These are phyloP conservation scores for Diaporthe helianthi DNA, from an alignment of 2,329 filamentous ascomycete species.

Conservation along the genomic window DNA sequence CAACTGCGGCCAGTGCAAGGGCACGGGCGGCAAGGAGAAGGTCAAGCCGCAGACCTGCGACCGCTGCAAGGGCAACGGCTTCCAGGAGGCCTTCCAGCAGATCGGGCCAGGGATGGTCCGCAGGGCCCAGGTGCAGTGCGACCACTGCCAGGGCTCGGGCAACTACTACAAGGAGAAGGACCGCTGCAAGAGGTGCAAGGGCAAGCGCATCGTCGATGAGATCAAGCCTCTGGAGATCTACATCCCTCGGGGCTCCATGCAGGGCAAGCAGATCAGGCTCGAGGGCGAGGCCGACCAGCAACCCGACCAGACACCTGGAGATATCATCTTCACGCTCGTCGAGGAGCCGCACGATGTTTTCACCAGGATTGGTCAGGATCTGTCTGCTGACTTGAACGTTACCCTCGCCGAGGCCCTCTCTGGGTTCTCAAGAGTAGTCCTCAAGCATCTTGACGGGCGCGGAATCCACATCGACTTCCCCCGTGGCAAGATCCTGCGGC, in stretches of 20 bases:
- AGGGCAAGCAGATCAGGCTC: constrained; percentile 88
- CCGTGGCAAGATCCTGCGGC: constrained; percentile 81
- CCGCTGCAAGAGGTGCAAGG: constrained; percentile 98
- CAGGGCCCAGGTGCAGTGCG: constrained; percentile 79
- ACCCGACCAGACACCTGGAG: constrained; percentile 87
- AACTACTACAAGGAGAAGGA: constrained; percentile 94
- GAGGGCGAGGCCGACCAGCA: constrained; percentile 94
- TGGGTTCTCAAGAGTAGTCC: constrained; percentile 87
- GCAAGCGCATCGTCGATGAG: constrained; percentile 82
- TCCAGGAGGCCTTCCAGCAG: constrained; percentile 78
- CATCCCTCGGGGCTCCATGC: constrained; percentile 84
- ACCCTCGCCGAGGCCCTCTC: constrained; percentile 83
- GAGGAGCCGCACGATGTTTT: constrained; percentile 86
- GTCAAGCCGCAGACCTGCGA: constrained; percentile 84
- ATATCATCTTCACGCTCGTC: constrained; percentile 87
- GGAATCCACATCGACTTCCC: constrained; percentile 84
- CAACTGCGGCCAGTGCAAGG: constrained; percentile 86
- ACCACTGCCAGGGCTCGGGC: constrained; percentile 84
- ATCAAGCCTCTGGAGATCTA: constrained; percentile 97
- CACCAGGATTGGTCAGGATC: constrained; percentile 81
- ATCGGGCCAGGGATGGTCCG: constrained; percentile 88
- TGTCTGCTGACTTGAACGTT: constrained; percentile 82
- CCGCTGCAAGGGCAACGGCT: constrained; percentile 81
- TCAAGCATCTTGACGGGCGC: constrained; percentile 92
- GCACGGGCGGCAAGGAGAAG: constrained; percentile 89